Percentiles rank a stretch among this genome's conserved stretches.
phyloP scores from a whole-genome alignment of 1,139 yeast genomes.

The Magnusiomyces sp. region DNA sequence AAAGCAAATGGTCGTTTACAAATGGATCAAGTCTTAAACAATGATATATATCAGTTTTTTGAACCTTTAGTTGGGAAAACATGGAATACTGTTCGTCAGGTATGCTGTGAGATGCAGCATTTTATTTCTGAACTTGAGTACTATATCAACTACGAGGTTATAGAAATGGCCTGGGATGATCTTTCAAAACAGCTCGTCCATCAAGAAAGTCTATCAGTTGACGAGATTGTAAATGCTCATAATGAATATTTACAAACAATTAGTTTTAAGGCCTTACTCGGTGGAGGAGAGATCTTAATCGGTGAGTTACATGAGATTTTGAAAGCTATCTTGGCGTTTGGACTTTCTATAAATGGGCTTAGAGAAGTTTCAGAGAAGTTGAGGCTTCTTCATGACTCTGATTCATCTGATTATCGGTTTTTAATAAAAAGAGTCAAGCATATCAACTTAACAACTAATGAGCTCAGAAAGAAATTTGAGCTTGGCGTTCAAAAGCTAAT shows the following conservation, averaged over 20 bases:
- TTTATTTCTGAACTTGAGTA: conserved; percentile 34
- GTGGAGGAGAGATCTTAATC: conserved; percentile 27
- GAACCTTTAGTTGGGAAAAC: conserved; percentile 7
- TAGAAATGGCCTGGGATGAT: conserved; percentile 34
- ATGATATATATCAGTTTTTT: background rate
- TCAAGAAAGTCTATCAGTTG: conserved; percentile 27
- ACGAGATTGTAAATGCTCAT: conserved; percentile 32
- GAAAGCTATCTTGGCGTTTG: conserved; percentile 25
- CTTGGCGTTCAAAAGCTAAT: conserved; percentile 22
- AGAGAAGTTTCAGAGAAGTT: conserved; percentile 18
- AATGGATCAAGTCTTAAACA: background rate
- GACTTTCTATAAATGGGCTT: conserved; percentile 22
- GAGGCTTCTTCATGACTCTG: background rate
- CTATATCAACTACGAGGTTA: conserved; percentile 34
- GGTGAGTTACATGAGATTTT: conserved; percentile 32
- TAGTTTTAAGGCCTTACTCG: conserved; percentile 32
- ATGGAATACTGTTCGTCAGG: conserved; percentile 28
- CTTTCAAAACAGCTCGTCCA: conserved; percentile 25
- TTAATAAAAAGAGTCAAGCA: conserved; percentile 13
- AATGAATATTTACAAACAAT: conserved; percentile 29
- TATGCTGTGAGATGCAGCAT: conserved; percentile 32
- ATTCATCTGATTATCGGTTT: background rate
- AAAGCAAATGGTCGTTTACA: too few species aligned
- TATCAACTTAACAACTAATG: conserved; percentile 13
- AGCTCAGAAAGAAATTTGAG: conserved; percentile 20